Conservation (phyloP, 2,329 filamentous ascomycete species). For the Fonsecaea monophora region DNA sequence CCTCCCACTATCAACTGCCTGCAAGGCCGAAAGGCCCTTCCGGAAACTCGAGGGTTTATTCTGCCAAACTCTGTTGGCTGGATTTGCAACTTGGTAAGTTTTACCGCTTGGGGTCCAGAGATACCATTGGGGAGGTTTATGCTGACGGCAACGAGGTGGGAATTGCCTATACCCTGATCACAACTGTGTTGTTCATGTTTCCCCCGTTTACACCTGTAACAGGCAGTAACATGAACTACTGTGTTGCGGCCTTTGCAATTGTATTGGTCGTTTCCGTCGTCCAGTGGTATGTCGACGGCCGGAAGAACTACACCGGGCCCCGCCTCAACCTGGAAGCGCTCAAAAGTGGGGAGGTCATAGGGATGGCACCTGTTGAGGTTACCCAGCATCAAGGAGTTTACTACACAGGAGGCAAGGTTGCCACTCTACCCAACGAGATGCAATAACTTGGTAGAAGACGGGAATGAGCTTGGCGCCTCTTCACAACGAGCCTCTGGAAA, state of each 20-base stretch:
- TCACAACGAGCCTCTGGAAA: too few species aligned
- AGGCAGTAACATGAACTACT: conserved; percentile 70
- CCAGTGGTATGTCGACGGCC: conserved; percentile 67
- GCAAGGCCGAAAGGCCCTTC: conserved; percentile 69
- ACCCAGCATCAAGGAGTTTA: too few species aligned
- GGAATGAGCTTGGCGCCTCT: too few species aligned
- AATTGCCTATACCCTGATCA: conserved; percentile 70
- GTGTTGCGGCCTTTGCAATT: conserved; percentile 63
- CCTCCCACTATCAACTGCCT: conserved; percentile 73
- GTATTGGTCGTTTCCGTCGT: conserved; percentile 63
- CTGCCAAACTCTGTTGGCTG: conserved; percentile 64
- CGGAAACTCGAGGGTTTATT: conserved; percentile 63
- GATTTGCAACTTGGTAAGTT: conserved; percentile 62
- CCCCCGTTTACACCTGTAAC: conserved; percentile 71
- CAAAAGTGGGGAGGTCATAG: conserved; percentile 40
- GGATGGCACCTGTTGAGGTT: conserved; percentile 28
- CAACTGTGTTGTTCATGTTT: conserved; percentile 77
- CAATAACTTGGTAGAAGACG: too few species aligned
- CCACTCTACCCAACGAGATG: too few species aligned
- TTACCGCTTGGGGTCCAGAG: too few species aligned
- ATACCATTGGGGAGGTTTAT: neutral
- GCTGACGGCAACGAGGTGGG: conserved; percentile 51
- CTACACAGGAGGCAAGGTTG: too few species aligned
- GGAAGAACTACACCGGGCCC: conserved; percentile 66
- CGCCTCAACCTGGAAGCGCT: conserved; percentile 52